Percentiles rank a stretch among this genome's conserved stretches.
Conservation (phyloP, 768 basidiomycete genomes). For the Amanita polypyramis region DNA sequence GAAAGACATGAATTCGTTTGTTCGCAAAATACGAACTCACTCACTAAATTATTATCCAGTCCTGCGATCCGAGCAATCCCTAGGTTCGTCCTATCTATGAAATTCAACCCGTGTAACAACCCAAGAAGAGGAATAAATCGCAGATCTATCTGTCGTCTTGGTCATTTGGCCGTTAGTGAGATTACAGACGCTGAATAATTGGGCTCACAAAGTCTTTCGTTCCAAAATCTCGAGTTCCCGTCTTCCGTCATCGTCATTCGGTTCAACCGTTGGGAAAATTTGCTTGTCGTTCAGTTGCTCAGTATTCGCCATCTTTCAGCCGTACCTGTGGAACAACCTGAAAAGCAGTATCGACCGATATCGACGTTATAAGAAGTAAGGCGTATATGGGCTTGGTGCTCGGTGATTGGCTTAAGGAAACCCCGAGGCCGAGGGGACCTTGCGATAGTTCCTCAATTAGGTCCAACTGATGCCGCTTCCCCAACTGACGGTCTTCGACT, state of each 20-base stretch:
- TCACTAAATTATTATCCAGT: conserved; percentile 29
- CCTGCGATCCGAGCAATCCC: conserved; percentile 30
- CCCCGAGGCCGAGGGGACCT: too few relatives aligned
- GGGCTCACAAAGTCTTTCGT: not conserved
- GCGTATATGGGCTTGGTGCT: too few relatives aligned
- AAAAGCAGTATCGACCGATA: too few relatives aligned
- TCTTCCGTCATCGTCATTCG: not conserved
- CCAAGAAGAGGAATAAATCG: conserved; percentile 29
- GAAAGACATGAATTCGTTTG: not conserved
- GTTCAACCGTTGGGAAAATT: conserved; percentile 2
- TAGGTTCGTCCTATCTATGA: conserved; percentile 32
- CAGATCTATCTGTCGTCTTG: conserved; percentile 28
- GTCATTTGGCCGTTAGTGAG: not conserved
- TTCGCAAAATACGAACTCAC: conserved; percentile 8
- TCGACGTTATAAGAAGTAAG: not conserved
- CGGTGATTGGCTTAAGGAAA: too few relatives aligned
- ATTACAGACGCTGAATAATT: not conserved
- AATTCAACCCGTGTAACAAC: conserved; percentile 25
- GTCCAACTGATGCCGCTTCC: too few relatives aligned
- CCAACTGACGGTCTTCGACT: too few relatives aligned
- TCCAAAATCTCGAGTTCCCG: not conserved
- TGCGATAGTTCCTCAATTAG: too few relatives aligned
- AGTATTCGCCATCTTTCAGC: not conserved
- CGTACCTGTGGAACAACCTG: not conserved
- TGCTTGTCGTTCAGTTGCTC: not conserved